Percentiles rank a stretch among this genome's conserved stretches.
Conservation (phyloP, 1,284 basidiomycete genomes). For the Butyriboletus regius region DNA sequence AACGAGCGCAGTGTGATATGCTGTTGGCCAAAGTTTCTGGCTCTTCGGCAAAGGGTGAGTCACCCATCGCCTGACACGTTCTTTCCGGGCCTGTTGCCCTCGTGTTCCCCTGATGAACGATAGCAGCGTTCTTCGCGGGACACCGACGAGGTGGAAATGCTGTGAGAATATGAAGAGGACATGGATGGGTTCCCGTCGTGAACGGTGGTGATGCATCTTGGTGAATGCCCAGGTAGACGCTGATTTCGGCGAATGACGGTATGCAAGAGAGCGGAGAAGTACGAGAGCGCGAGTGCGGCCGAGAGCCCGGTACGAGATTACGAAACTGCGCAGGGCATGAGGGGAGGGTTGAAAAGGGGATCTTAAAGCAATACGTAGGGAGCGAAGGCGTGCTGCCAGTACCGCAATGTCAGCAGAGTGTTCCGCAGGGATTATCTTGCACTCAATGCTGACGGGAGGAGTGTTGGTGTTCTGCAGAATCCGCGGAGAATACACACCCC, state of each 20-base stretch:
- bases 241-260: slow-evolving; percentile 22
- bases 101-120: slow-evolving; percentile 14
- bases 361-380: slow-evolving; percentile 20
- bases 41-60: neutral
- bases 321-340: slow-evolving; percentile 16
- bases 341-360: slow-evolving; percentile 23
- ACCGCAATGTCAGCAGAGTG: slow-evolving; percentile 1
- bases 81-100: slow-evolving; percentile 7
- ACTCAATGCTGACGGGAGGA: neutral
- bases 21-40: slow-evolving; percentile 32
- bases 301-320: slow-evolving; percentile 21
- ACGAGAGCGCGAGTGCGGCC: slow-evolving; percentile 19
- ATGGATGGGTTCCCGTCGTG: slow-evolving; percentile 14
- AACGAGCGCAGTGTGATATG: slow-evolving; percentile 34
- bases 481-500: slow-evolving; percentile 13
- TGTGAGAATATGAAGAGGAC: slow-evolving; percentile 27
- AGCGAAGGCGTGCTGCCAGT: slow-evolving; percentile 21
- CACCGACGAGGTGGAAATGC: slow-evolving; percentile 33
- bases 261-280: slow-evolving; percentile 23
- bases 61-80: slow-evolving; percentile 2
- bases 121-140: slow-evolving; percentile 27
- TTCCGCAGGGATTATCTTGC: neutral
- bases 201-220: slow-evolving; percentile 34
- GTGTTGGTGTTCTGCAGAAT: neutral
- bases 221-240: slow-evolving; percentile 33